These are phyloP conservation scores for Pseudotsuga menziesii DNA, from an alignment of 75 land plant genomes.

Conservation along the genomic window DNA sequence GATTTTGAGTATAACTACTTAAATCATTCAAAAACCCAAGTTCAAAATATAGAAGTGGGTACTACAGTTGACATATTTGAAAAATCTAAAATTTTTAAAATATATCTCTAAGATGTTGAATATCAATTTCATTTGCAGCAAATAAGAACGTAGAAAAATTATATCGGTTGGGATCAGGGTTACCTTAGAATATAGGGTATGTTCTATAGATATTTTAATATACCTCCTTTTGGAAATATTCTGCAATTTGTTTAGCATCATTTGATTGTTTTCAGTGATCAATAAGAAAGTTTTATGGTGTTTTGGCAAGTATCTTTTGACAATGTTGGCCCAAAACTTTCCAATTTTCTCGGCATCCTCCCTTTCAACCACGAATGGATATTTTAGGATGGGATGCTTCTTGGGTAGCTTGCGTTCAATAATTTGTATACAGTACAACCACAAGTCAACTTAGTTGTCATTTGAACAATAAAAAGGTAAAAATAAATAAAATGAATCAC, in stretches of 20 bases:
- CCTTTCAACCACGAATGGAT: conserved; percentile 60
- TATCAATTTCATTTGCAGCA: neutral
- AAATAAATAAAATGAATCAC: neutral
- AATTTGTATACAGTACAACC: conserved; percentile 35
- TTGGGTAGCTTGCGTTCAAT: conserved; percentile 81
- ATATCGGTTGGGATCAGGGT: neutral
- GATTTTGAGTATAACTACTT: too few species aligned
- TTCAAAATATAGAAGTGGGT: too few species aligned
- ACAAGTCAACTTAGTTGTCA: neutral
- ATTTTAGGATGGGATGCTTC: conserved; percentile 59
- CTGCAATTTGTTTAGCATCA: conserved; percentile 85
- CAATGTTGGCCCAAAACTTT: conserved; percentile 74
- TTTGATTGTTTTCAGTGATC: conserved; percentile 60
- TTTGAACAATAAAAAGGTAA: neutral
- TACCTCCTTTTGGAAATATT: conserved; percentile 94
- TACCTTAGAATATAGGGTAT: neutral
- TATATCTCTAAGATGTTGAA: neutral
- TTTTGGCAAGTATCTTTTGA: conserved; percentile 74
- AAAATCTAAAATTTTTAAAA: neutral
- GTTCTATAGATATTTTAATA: neutral
- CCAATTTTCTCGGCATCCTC: conserved; percentile 83
- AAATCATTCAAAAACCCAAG: too few species aligned
- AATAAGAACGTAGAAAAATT: neutral
- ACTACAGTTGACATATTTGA: too few species aligned
- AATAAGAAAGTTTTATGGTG: conserved; percentile 66